These are phyloP conservation scores for Penstemon newberryi DNA, from an alignment of 257 asterid species.

Conservation along the genomic window DNA sequence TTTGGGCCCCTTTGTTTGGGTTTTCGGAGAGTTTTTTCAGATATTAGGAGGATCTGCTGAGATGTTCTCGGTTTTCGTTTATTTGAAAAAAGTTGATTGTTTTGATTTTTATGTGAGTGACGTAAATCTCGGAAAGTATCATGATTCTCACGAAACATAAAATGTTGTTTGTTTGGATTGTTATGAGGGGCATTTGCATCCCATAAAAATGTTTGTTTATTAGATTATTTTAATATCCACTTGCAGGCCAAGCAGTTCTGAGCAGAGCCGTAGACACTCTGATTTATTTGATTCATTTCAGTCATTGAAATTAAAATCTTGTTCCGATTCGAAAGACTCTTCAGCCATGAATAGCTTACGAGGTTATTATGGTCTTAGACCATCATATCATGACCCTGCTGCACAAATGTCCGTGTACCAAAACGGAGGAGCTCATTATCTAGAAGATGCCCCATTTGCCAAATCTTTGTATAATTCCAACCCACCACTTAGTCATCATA, in stretches of 20 bases:
- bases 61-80: no score
- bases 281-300: constrained; percentile 81
- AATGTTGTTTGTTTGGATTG: no score
- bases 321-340: constrained; percentile 53
- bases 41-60: no score
- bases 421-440: constrained; percentile 50
- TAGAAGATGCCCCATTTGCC: constrained; percentile 48
- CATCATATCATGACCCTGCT: constrained; percentile 36
- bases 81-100: no score
- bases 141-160: no score
- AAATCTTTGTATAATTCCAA: constrained; percentile 36
- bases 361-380: constrained; percentile 66
- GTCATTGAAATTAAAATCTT: constrained; percentile 61
- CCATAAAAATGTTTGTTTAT: background rate
- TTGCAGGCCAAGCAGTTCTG: constrained; percentile 66
- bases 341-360: constrained; percentile 73
- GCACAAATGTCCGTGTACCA: constrained; percentile 48
- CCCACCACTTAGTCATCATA: constrained; percentile 56
- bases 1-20: no score
- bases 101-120: no score
- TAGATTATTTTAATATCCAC: constrained; percentile 14
- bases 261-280: constrained; percentile 53
- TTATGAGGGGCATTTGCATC: no score
- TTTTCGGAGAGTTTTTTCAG: no score
- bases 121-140: no score